phyloP scores from a whole-genome alignment of 129 eudicot species.

The Pulicaria dysenterica region DNA sequence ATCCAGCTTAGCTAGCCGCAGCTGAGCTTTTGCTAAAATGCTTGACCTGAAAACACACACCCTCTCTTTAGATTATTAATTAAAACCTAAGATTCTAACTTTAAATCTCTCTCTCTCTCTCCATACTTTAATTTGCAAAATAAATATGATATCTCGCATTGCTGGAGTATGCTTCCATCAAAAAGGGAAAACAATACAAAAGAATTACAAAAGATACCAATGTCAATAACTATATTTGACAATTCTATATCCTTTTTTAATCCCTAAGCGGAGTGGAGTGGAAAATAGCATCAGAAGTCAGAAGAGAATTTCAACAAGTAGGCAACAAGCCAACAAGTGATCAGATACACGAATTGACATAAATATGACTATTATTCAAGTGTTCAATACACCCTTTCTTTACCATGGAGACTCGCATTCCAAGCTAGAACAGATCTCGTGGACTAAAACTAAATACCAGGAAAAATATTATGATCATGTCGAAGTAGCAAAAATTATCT shows the following conservation, averaged over 20 bases:
- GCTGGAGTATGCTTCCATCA: background rate
- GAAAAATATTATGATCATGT: background rate
- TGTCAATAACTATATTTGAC: background rate
- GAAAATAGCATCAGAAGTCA: background rate
- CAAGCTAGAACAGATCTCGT: background rate
- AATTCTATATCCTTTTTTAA: background rate
- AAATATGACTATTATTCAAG: background rate
- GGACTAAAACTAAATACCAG: conserved; percentile 8
- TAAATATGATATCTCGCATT: too few relatives aligned
- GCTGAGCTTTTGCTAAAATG: conserved; percentile 82
- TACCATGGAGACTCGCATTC: background rate
- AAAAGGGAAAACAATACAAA: background rate
- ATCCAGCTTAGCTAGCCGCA: conserved; percentile 90
- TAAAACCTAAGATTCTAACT: too few relatives aligned
- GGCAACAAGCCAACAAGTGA: background rate
- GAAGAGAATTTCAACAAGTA: background rate
- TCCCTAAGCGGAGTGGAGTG: background rate
- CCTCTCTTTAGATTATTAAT: too few relatives aligned
- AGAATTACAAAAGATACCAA: background rate
- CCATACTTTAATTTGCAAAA: too few relatives aligned
- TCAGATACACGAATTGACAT: background rate
- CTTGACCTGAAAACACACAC: conserved; percentile 53
- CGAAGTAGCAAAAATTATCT: background rate
- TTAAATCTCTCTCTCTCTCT: too few relatives aligned
- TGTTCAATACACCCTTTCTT: background rate